Conservation (phyloP, 225 moss, liverwort and hornwort species). For the Physcomitrium patens region DNA sequence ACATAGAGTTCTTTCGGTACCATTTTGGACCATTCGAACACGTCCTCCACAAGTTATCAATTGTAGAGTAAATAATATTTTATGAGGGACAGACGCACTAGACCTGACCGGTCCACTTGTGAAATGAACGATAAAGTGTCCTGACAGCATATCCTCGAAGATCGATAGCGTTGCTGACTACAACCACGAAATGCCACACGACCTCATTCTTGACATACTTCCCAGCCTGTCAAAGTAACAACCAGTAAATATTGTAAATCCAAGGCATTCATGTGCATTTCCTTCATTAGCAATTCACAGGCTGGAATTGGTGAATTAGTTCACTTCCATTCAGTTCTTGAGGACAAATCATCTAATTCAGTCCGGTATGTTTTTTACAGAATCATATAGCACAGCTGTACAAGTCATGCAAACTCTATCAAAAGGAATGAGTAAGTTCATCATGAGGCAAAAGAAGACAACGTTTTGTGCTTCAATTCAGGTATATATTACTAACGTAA, state of each 20-base stretch:
- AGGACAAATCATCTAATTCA: not conserved
- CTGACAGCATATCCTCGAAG: slow-evolving; percentile 89
- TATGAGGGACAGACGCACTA: slow-evolving; percentile 21
- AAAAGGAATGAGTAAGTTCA: not conserved
- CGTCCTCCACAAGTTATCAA: not conserved
- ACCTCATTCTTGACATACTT: slow-evolving; percentile 75
- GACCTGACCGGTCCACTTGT: slow-evolving; percentile 87
- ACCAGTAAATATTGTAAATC: slow-evolving; percentile 14
- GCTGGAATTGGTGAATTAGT: not conserved
- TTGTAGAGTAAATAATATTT: slow-evolving; percentile 7
- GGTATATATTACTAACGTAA: slow-evolving; percentile 7
- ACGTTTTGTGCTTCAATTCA: slow-evolving; percentile 14
- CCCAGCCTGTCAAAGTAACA: slow-evolving; percentile 66
- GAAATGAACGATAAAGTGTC: slow-evolving; percentile 67
- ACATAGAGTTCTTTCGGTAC: not conserved
- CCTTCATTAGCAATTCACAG: not conserved
- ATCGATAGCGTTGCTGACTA: slow-evolving; percentile 77
- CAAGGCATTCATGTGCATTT: slow-evolving; percentile 15
- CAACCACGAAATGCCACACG: slow-evolving; percentile 64
- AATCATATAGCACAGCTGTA: slow-evolving; percentile 10
- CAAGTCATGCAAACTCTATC: not conserved
- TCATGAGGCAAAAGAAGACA: not conserved
- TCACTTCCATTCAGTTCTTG: slow-evolving; percentile 5
- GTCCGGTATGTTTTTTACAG: not conserved
- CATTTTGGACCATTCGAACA: not conserved